Conservation (phyloP, 805 yeast genomes). For the Torulaspora microellipsoides region DNA sequence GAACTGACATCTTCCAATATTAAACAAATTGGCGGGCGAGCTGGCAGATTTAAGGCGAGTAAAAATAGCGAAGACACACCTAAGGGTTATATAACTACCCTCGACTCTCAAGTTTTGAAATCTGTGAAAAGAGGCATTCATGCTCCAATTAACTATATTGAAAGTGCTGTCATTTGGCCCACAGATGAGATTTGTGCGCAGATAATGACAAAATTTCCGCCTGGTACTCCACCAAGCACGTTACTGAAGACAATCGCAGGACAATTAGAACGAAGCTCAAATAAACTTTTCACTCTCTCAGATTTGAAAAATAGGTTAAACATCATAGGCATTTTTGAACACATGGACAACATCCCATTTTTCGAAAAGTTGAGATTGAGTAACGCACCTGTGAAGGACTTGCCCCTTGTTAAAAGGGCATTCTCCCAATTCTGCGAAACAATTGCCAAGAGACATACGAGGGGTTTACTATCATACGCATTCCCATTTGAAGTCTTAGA, state of each 20-base stretch:
- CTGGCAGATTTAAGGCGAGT: conserved; percentile 64
- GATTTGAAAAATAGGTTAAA: conserved; percentile 34
- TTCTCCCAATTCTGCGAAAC: conserved; percentile 46
- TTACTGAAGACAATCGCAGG: conserved; percentile 46
- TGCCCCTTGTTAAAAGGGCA: conserved; percentile 39
- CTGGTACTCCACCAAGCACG: conserved; percentile 42
- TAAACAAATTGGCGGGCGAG: conserved; percentile 95
- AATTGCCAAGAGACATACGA: conserved; percentile 51
- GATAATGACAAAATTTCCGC: conserved; percentile 58
- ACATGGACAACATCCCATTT: conserved; percentile 42
- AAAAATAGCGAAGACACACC: conserved; percentile 16
- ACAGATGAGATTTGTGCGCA: conserved; percentile 64
- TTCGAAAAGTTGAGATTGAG: conserved; percentile 54
- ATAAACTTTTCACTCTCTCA: conserved; percentile 25
- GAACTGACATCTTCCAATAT: conserved; percentile 58
- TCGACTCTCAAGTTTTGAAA: conserved; percentile 40
- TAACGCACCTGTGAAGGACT: conserved; percentile 56
- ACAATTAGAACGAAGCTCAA: conserved; percentile 19
- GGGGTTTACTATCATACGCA: conserved; percentile 50
- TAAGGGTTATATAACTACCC: conserved; percentile 53
- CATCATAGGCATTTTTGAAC: conserved; percentile 43
- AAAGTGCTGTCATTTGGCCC: conserved; percentile 75
- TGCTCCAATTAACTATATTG: conserved; percentile 47
- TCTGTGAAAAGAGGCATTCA: conserved; percentile 46
- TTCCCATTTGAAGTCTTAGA: conserved; percentile 31